A percentile compares a stretch with the other conserved stretches of the same genome.
phyloP scores from a whole-genome alignment of 1,139 yeast genomes.

The Sugiyamaella pinicola region DNA sequence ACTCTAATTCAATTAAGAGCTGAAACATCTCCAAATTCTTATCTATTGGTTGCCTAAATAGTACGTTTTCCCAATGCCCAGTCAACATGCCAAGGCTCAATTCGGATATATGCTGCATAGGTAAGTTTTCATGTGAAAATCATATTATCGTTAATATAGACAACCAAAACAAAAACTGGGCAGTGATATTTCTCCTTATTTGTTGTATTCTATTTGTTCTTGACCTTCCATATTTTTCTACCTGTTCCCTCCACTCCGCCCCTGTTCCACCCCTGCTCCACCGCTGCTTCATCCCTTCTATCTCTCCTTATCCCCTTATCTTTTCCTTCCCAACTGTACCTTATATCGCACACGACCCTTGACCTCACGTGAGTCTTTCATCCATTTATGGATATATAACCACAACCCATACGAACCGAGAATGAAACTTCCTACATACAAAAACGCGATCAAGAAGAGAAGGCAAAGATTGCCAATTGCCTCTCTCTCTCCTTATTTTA shows the following conservation, averaged over 20 bases:
- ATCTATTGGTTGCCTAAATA: no score
- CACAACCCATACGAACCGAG: background rate
- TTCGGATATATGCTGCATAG: background rate
- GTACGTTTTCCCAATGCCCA: no score
- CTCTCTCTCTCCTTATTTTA: background rate
- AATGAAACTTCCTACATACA: background rate
- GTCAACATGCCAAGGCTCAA: no score
- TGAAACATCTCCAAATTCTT: no score
- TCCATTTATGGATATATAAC: background rate
- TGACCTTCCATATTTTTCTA: no score
- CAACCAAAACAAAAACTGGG: no score
- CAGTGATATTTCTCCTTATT: background rate
- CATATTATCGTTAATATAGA: no score
- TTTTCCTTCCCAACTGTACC: background rate
- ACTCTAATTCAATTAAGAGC: no score
- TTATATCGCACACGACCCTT: background rate
- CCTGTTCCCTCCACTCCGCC: no score
- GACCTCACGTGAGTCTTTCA: background rate
- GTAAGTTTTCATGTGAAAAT: background rate
- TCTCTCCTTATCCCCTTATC: background rate
- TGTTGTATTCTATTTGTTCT: no score
- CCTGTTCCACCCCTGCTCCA: background rate
- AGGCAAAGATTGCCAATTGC: background rate
- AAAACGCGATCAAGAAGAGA: background rate
- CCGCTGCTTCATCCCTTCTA: background rate